Conservation (phyloP, 352 stramenopile genomes). For the Phytophthora cryptogea region DNA sequence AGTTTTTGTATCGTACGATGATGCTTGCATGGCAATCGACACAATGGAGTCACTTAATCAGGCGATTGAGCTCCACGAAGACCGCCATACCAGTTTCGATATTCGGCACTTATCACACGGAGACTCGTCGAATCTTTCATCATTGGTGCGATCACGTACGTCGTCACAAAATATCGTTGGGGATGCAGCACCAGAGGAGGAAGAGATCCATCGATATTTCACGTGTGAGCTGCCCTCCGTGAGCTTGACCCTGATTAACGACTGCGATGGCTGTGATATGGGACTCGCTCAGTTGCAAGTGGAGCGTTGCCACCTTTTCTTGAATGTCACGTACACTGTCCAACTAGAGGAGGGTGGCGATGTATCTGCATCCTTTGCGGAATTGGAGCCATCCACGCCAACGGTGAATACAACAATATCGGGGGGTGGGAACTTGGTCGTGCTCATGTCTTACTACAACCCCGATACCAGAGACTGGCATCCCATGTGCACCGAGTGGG, state of each 20-base stretch:
- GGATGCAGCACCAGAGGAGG: slow-evolving; percentile 12
- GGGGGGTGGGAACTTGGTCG: slow-evolving; percentile 65
- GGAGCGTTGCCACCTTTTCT: slow-evolving; percentile 69
- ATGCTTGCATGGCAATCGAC: slow-evolving; percentile 55
- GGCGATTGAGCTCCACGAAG: slow-evolving; percentile 31
- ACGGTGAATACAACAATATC: slow-evolving; percentile 60
- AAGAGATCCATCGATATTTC: slow-evolving; percentile 79
- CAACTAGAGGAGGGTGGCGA: slow-evolving; percentile 17
- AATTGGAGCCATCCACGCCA: slow-evolving; percentile 2
- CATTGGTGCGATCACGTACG: slow-evolving; percentile 21
- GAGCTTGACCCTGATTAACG: slow-evolving; percentile 81
- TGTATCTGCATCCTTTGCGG: slow-evolving; percentile 22
- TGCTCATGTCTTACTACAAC: slow-evolving; percentile 82
- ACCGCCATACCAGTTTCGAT: slow-evolving; percentile 4
- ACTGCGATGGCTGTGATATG: slow-evolving; percentile 89
- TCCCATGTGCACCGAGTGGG: slow-evolving; percentile 81
- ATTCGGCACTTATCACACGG: slow-evolving; percentile 8
- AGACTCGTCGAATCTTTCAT: slow-evolving; percentile 6
- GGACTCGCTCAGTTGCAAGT: slow-evolving; percentile 77
- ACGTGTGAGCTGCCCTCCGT: slow-evolving; percentile 74
- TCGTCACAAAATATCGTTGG: slow-evolving; percentile 23
- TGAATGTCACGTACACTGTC: slow-evolving; percentile 68
- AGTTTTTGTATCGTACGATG: slow-evolving; percentile 83
- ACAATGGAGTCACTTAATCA: slow-evolving; percentile 52
- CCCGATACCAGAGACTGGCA: slow-evolving; percentile 83